phyloP scores from a whole-genome alignment of 2,329 filamentous ascomycete species.

The Nakataea oryzae region DNA sequence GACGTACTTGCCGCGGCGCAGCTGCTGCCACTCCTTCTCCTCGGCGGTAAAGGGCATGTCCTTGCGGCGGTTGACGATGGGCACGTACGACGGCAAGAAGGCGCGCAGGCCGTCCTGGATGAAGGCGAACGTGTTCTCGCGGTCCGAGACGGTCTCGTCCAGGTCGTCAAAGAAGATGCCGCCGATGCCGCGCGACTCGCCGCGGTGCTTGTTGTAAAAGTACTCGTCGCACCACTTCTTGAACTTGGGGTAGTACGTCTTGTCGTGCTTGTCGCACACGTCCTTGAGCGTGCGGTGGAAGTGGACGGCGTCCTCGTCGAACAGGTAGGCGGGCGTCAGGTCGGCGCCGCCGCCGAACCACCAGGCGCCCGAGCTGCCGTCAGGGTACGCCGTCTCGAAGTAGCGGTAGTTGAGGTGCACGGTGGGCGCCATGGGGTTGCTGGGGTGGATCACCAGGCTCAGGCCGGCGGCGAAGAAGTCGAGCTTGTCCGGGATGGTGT shows the following conservation, averaged over 20 bases:
- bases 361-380: slow-evolving; percentile 78
- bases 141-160: slow-evolving; percentile 75
- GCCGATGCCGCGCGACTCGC: slow-evolving; percentile 77
- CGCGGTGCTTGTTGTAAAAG: slow-evolving; percentile 87
- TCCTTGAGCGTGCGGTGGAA: slow-evolving; percentile 93
- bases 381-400: slow-evolving; percentile 86
- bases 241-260: slow-evolving; percentile 84
- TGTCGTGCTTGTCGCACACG: slow-evolving; percentile 87
- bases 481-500: slow-evolving; percentile 58
- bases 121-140: slow-evolving; percentile 84
- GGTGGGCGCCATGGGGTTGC: slow-evolving; percentile 93
- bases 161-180: slow-evolving; percentile 99
- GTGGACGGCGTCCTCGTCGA: slow-evolving; percentile 93
- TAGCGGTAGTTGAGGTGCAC: slow-evolving; percentile 98
- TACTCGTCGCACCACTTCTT: slow-evolving; percentile 99
- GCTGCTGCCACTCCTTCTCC: slow-evolving; percentile 95
- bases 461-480: slow-evolving; percentile 94
- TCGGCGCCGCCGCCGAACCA: slow-evolving; percentile 98
- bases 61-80: slow-evolving; percentile 80
- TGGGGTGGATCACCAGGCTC: slow-evolving; percentile 85
- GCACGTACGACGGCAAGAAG: slow-evolving; percentile 84
- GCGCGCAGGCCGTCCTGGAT: slow-evolving; percentile 74
- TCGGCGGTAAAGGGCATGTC: slow-evolving; percentile 80
- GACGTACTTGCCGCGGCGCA: slow-evolving; percentile 88
- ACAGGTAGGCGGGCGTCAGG: slow-evolving; percentile 85